phyloP scores from a whole-genome alignment of 2,329 filamentous ascomycete genomes.

The Diaporthe sp. region DNA sequence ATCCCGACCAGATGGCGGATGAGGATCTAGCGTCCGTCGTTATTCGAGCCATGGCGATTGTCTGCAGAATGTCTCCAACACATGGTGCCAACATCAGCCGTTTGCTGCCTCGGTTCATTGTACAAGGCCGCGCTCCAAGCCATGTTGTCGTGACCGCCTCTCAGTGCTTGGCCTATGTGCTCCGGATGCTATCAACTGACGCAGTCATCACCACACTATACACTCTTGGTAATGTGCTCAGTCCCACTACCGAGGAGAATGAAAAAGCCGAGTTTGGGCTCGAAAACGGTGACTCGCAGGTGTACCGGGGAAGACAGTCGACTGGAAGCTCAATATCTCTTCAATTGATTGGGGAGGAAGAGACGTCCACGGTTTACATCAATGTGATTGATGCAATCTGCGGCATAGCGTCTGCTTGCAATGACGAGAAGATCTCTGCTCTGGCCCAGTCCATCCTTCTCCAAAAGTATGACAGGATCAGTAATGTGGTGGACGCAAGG shows the following conservation, averaged over 20 bases:
- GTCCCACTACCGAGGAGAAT: constrained; percentile 72
- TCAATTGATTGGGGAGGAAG: constrained; percentile 80
- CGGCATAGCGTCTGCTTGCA: constrained; percentile 84
- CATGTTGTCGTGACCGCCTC: constrained; percentile 83
- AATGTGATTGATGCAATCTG: constrained; percentile 97
- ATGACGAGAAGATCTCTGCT: constrained; percentile 92
- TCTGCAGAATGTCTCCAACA: constrained; percentile 80
- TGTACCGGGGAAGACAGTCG: constrained; percentile 70
- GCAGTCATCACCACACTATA: constrained; percentile 95
- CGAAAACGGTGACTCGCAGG: constrained; percentile 55
- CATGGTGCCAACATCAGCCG: constrained; percentile 83
- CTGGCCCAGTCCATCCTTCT: constrained; percentile 94
- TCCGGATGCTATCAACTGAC: constrained; percentile 89
- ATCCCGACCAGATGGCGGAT: constrained; percentile 86
- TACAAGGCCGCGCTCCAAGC: constrained; percentile 81
- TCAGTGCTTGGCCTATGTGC: constrained; percentile 84
- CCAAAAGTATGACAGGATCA: constrained; percentile 94
- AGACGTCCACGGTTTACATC: constrained; percentile 81
- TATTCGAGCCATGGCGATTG: constrained; percentile 84
- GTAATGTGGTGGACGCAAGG: constrained; percentile 81
- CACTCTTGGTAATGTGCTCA: constrained; percentile 95
- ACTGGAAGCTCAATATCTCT: constrained; percentile 86
- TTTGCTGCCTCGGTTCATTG: constrained; percentile 87
- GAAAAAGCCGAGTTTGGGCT: constrained; percentile 50
- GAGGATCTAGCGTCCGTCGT: constrained; percentile 82